Evolutionary conservation across 306 rosid genomes (phyloP).

Genomic region (Hippophae tibetana): DNA sequence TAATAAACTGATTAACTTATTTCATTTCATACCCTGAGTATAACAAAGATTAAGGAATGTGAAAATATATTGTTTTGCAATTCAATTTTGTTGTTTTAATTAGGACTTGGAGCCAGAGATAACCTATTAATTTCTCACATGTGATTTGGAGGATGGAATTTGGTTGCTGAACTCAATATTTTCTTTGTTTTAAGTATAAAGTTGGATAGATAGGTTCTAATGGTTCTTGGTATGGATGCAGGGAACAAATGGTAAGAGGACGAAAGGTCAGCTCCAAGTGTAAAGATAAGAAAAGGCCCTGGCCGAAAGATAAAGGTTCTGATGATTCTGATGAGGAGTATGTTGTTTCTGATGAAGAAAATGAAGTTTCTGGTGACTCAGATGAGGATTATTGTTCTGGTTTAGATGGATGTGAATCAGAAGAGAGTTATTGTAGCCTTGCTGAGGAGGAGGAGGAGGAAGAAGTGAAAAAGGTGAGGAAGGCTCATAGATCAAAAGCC

Average conservation of each 20-base stretch:
- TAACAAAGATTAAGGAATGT: not conserved
- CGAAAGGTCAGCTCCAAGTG: constrained; percentile 47
- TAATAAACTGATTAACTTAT: constrained; percentile 9
- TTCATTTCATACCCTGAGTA: not conserved
- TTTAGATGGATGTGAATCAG: constrained; percentile 54
- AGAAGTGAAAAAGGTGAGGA: constrained; percentile 20
- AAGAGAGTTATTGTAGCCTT: constrained; percentile 43
- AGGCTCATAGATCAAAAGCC: constrained; percentile 38
- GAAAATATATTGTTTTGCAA: not conserved
- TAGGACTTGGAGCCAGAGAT: too few species aligned
- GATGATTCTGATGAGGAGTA: constrained; percentile 96
- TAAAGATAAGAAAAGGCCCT: constrained; percentile 30
- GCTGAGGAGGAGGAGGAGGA: constrained; percentile 34
- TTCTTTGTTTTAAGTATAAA: not conserved
- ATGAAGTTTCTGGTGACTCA: constrained; percentile 46
- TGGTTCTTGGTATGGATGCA: constrained; percentile 17
- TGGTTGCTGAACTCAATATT: constrained; percentile 4
- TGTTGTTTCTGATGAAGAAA: constrained; percentile 62
- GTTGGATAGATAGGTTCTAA: constrained; percentile 2
- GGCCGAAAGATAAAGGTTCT: constrained; percentile 43
- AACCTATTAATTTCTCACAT: not conserved
- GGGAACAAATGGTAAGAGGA: constrained; percentile 84
- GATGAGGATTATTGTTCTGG: constrained; percentile 52
- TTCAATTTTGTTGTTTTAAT: not conserved
- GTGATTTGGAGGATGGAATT: constrained; percentile 8